Evolutionary conservation across 768 basidiomycete genomes (phyloP).

Genomic region (Phylloporus arenicola): DNA sequence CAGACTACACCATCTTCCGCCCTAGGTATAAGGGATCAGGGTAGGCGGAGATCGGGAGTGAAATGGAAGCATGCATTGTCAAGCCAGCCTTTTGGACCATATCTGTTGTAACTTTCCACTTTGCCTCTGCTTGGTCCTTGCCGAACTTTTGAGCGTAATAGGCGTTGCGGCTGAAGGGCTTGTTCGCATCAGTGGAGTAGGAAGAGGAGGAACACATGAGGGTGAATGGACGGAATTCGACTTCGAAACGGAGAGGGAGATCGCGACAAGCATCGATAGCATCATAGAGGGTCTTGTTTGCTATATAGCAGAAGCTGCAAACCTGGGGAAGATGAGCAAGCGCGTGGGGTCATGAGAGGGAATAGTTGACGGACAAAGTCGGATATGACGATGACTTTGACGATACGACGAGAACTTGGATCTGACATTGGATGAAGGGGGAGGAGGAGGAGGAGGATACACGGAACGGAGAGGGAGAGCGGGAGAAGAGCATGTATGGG

Average conservation of each 20-base stretch:
- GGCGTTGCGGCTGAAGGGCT: constrained; percentile 17
- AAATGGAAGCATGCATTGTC: constrained; percentile 16
- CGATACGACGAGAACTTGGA: constrained; percentile 9
- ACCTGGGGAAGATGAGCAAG: constrained; percentile 19
- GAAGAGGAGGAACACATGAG: constrained; percentile 24
- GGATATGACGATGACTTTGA: constrained; percentile 33
- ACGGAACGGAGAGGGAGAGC: constrained; percentile 1
- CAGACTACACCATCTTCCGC: constrained; percentile 35
- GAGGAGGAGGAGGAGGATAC: neutral
- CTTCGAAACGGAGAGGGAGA: constrained; percentile 31
- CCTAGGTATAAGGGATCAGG: constrained; percentile 17
- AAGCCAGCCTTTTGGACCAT: constrained; percentile 28
- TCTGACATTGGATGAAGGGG: constrained; percentile 16
- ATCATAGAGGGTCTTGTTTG: constrained; percentile 31
- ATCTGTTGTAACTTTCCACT: constrained; percentile 23
- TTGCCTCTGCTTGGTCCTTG: constrained; percentile 22
- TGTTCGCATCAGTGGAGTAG: constrained; percentile 15
- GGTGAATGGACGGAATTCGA: constrained; percentile 33
- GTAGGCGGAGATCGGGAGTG: neutral
- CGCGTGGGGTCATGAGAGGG: neutral
- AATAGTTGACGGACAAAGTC: constrained; percentile 26
- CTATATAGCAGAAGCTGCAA: constrained; percentile 38
- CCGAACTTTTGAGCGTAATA: constrained; percentile 26
- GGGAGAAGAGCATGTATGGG: constrained; percentile 23
- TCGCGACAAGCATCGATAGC: constrained; percentile 33